Conservation (phyloP, 257 asterid species). For the Plantago major region DNA sequence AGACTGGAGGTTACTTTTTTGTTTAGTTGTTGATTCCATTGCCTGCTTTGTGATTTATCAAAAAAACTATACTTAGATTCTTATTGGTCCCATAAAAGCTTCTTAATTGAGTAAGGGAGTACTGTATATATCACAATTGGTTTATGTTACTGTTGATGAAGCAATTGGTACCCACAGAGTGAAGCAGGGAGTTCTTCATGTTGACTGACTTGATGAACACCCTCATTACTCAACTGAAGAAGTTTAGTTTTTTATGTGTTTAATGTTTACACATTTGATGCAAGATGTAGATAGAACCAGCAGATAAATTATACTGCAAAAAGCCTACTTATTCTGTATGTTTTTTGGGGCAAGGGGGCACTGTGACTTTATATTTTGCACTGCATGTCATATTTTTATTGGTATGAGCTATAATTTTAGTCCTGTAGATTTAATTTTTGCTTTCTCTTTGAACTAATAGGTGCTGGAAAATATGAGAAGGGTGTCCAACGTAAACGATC, state of each 20-base stretch:
- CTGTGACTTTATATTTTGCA: not conserved
- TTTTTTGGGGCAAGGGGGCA: conserved; percentile 5
- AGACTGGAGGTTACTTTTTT: conserved; percentile 56
- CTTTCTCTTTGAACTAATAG: conserved; percentile 34
- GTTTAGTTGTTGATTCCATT: not conserved
- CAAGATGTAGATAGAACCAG: not conserved
- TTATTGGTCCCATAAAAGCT: not conserved
- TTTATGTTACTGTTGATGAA: not conserved
- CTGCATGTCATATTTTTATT: not conserved
- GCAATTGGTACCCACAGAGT: not conserved
- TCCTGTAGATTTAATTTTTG: conserved; percentile 2
- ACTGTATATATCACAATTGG: not conserved
- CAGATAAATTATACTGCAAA: not conserved
- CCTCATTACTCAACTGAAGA: not conserved
- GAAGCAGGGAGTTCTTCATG: conserved; percentile 4
- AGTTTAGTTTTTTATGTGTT: not conserved
- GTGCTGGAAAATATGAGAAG: conserved; percentile 77
- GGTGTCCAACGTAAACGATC: conserved; percentile 54
- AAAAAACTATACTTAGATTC: not conserved
- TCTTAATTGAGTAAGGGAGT: not conserved
- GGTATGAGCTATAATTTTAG: not conserved
- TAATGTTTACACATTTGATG: not conserved
- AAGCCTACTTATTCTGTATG: conserved; percentile 1
- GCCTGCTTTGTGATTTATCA: conserved; percentile 1
- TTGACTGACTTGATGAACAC: conserved; percentile 3